Base-by-base conservation (phyloP, 2,329 filamentous ascomycete species). In the Colletotrichum lentis region DNA sequence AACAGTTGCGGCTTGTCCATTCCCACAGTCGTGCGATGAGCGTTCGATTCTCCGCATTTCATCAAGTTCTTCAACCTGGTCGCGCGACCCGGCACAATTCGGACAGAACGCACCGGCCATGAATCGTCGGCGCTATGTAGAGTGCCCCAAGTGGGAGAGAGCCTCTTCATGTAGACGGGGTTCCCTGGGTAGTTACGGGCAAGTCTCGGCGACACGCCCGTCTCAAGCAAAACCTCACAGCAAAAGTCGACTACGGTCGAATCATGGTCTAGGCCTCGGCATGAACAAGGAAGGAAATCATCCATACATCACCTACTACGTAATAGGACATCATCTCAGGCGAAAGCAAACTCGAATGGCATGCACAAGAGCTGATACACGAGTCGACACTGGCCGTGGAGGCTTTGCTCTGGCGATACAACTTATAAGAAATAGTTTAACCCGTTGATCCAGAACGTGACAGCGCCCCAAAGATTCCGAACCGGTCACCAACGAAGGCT, bases 11-110 rank as follows among this genome's bases (percentile, higher is more conserved):
- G 43, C 52, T 55, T 35, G 52, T 37, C 50, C 44, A 31, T 31
- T 67, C 16, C 66, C 64, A 53, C 44, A 44, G 43, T 67, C 18
- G 55, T 67, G 58, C 49, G 69, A 64, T 62, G 47, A 59, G 63
- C 46, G 58, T 62, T 58, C 57, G 58, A 59, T 62, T 52, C 65
- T 69, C 39, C 64, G 55, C 56, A 59, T 56, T 56, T 39, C 55
- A 31, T 35, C 31, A 35, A 35, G 52, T 24, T 31, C 39, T 35
- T n/a, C 31, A 54, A 22, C 14, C 10, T n/a, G 59, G 27, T 44
- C 31, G 31, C 8, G 50, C 22, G 20, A 24, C 16, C 24, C 44
- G 43, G 52, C 43, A 44, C n/a, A 56, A 43, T 27, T 20, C 6
- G 14, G 52, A 43, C 24, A 50, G 37, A 31, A 27, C 6, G 37